Conservation (phyloP, 192 early-diverging fungal species). For the Bifiguratus adelaidae region DNA sequence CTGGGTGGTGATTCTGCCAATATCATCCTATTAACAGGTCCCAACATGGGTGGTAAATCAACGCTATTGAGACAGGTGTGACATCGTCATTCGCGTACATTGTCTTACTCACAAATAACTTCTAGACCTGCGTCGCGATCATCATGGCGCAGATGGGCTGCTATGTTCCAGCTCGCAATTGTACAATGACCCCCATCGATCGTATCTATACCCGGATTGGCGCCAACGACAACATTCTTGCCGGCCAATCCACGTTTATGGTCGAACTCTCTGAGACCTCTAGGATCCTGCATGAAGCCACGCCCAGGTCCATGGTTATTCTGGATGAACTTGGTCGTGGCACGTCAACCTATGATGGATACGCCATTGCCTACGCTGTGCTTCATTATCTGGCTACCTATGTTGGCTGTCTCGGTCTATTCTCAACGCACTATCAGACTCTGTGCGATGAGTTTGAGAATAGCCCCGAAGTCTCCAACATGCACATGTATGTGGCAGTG, state of each 20-base stretch:
- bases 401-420: slow-evolving; percentile 82
- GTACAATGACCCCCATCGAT: slow-evolving; percentile 72
- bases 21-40: slow-evolving; percentile 90
- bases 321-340: slow-evolving; percentile 97
- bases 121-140: slow-evolving; percentile 77
- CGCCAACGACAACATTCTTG: slow-evolving; percentile 93
- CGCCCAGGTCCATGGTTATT: slow-evolving; percentile 83
- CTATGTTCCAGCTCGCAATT: slow-evolving; percentile 79
- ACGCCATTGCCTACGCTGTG: slow-evolving; percentile 90
- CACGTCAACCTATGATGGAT: slow-evolving; percentile 94
- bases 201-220: slow-evolving; percentile 96
- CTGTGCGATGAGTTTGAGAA: slow-evolving; percentile 78
- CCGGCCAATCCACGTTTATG: slow-evolving; percentile 96
- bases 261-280: slow-evolving; percentile 90
- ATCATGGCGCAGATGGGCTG: slow-evolving; percentile 96
- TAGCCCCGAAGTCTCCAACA: slow-evolving; percentile 67
- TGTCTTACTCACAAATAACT: background rate
- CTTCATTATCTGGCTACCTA: slow-evolving; percentile 75
- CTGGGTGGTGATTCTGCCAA: slow-evolving; percentile 55
- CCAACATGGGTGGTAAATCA: slow-evolving; percentile 99
- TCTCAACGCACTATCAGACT: slow-evolving; percentile 94
- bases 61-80: slow-evolving; percentile 85
- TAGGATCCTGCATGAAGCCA: slow-evolving; percentile 85
- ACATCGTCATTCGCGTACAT: background rate
- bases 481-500: slow-evolving; percentile 61